These are phyloP conservation scores for Hygrophorus pudorinus DNA, from an alignment of 768 basidiomycete genomes.

Conservation along the genomic window DNA sequence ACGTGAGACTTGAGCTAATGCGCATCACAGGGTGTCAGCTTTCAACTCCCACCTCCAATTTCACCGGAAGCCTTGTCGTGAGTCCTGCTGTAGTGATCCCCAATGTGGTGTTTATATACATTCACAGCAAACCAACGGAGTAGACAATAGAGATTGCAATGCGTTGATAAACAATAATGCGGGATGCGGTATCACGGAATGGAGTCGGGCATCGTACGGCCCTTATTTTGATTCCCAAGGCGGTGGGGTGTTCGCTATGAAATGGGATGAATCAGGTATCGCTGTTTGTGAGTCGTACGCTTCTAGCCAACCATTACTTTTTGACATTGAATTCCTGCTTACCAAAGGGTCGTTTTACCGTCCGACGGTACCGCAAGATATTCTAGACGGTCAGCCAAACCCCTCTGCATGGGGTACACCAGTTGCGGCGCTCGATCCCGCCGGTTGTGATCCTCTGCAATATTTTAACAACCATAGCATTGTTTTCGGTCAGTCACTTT, in stretches of 20 bases:
- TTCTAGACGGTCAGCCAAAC: constrained; percentile 47
- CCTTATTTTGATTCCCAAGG: constrained; percentile 69
- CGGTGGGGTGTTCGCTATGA: constrained; percentile 84
- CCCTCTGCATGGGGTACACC: constrained; percentile 64
- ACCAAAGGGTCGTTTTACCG: constrained; percentile 76
- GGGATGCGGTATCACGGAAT: constrained; percentile 72
- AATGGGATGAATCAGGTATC: constrained; percentile 75
- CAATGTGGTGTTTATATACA: not conserved
- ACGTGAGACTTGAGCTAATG: constrained; percentile 1
- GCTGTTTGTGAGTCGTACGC: constrained; percentile 52
- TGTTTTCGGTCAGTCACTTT: constrained; percentile 49
- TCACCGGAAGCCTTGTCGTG: constrained; percentile 57
- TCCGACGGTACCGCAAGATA: constrained; percentile 61
- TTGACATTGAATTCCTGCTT: not conserved
- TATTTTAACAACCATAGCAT: constrained; percentile 66
- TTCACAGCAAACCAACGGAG: constrained; percentile 33
- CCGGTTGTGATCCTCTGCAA: constrained; percentile 43
- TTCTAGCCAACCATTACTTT: not conserved
- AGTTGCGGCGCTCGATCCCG: constrained; percentile 46
- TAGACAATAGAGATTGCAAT: constrained; percentile 46
- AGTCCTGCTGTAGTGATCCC: constrained; percentile 14
- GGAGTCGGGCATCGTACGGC: constrained; percentile 78
- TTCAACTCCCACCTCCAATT: constrained; percentile 42
- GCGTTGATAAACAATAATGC: constrained; percentile 44
- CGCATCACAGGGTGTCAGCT: constrained; percentile 37